These are phyloP conservation scores for Acidomyces sp. DNA, from an alignment of 495 filamentous ascomycete genomes.

Conservation along the genomic window DNA sequence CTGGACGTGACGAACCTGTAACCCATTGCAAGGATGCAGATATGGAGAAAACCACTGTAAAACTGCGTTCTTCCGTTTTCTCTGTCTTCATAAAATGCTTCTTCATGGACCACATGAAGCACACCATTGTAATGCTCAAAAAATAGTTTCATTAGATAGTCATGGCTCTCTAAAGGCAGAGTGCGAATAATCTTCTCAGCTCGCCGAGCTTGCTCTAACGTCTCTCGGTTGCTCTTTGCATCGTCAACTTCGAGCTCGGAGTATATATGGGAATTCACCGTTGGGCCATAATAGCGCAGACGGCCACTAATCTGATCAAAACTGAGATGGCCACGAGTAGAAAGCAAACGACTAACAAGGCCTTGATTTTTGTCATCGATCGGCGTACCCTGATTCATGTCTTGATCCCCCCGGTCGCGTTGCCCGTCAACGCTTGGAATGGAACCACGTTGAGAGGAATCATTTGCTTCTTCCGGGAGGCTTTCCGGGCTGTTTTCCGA, in stretches of 20 bases:
- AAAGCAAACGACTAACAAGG: slow-evolving; percentile 33
- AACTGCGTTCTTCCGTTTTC: slow-evolving; percentile 32
- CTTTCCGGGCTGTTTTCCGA: slow-evolving; percentile 24
- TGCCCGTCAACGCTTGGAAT: slow-evolving; percentile 5
- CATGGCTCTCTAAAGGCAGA: slow-evolving; percentile 33
- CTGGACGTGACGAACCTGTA: too few species aligned
- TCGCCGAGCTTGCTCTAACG: slow-evolving; percentile 30
- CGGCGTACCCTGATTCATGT: background rate
- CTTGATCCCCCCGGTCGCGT: slow-evolving; percentile 1
- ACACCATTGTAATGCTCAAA: slow-evolving; percentile 39
- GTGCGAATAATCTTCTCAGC: slow-evolving; percentile 34
- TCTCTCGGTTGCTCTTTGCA: slow-evolving; percentile 8
- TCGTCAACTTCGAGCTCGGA: slow-evolving; percentile 17
- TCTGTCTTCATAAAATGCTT: slow-evolving; percentile 37
- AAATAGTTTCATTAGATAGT: slow-evolving; percentile 40
- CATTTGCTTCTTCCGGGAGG: slow-evolving; percentile 21
- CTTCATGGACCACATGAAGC: slow-evolving; percentile 35
- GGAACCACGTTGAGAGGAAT: slow-evolving; percentile 7
- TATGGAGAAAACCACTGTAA: slow-evolving; percentile 40
- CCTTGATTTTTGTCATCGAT: slow-evolving; percentile 29
- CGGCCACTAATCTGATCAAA: slow-evolving; percentile 35
- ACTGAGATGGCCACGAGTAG: slow-evolving; percentile 31
- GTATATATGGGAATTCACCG: slow-evolving; percentile 31
- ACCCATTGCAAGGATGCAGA: slow-evolving; percentile 40
- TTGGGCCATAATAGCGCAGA: slow-evolving; percentile 37